Base-by-base conservation (phyloP, 1,284 basidiomycete species). In the Pisolithus thermaeus region DNA sequence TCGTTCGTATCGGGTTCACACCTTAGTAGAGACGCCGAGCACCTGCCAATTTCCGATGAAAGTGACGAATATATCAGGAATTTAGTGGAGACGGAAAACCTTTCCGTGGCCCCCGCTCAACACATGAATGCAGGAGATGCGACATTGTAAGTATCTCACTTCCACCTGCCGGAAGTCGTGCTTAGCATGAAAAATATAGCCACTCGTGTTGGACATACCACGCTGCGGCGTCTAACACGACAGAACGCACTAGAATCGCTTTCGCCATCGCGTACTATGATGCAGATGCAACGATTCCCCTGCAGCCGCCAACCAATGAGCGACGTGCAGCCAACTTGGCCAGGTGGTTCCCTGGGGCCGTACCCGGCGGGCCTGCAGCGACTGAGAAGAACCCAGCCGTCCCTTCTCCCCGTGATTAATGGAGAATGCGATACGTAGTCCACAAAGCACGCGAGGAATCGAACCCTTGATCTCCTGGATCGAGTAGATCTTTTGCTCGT, bases 1-100 rank as follows among this genome's bases (percentile, higher is more conserved):
- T 50, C 49, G 4, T 50, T 50, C 27, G 49, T 50, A 35, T 45
- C 49, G 20, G 49, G 49, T 7, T 50, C 49, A 18, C 49, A 50
- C 22, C 35, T 44, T 14, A 39, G 5, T 22, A 28, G 36, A 12
- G 20, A 45, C 20, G 49, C 49, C 4, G 49, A 47, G 16, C 46
- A 47, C 27, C 23, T 47, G 23, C 35, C 37, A 4, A 47, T 47
- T 27, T 47, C 46, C 18, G 28, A 47, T 25, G 35, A 36, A 16
- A 39, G 46, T 9, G 46, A 47, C 11, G 46, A 23, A 14, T 38
- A 38, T 18, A 47, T 47, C 38, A 14, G 28, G 7, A 38, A 39
- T 7, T 27, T 47, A 14, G 25, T 47, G 4, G 46, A 47, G 22
- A 39, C 27, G 11, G 23, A 47, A 7, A 39, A 39, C 7, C 23